Conservation (phyloP, 352 stramenopile species). For the Phytophthora tubulina region DNA sequence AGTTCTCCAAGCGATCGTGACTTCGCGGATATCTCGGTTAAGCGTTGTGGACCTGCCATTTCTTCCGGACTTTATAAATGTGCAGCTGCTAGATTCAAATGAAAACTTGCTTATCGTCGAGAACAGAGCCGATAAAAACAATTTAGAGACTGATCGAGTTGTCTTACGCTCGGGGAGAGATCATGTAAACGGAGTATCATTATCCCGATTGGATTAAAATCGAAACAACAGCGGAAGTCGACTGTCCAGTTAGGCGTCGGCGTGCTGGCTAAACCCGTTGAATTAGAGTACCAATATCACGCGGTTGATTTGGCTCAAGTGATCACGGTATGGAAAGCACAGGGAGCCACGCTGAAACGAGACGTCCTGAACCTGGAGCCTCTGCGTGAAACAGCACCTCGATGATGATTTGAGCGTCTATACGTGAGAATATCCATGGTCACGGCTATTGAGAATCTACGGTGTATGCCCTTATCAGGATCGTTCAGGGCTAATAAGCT, state of each 20-base stretch:
- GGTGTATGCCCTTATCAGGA: slow-evolving; percentile 19
- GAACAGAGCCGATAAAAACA: slow-evolving; percentile 1
- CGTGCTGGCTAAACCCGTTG: background rate
- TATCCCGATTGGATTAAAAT: slow-evolving; percentile 22
- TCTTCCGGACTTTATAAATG: slow-evolving; percentile 20
- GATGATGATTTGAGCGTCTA: slow-evolving; percentile 20
- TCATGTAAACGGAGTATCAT: slow-evolving; percentile 14
- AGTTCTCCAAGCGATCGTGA: background rate
- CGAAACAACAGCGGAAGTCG: background rate
- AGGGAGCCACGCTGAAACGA: slow-evolving; percentile 26
- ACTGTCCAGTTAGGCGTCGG: slow-evolving; percentile 10
- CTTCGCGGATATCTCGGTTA: no score
- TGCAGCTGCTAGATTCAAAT: background rate
- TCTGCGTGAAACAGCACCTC: background rate
- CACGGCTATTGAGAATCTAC: background rate
- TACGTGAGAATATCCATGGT: slow-evolving; percentile 26
- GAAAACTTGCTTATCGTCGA: background rate
- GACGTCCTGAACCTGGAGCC: slow-evolving; percentile 22
- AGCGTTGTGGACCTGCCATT: no score
- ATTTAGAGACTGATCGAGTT: slow-evolving; percentile 14
- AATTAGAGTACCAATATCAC: slow-evolving; percentile 17
- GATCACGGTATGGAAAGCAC: slow-evolving; percentile 37
- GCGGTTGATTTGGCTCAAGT: slow-evolving; percentile 31
- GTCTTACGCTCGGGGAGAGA: no score
- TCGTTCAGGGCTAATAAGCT: background rate